These are phyloP conservation scores for Citrus medica DNA, from an alignment of 345 rosid species.

Conservation along the genomic window DNA sequence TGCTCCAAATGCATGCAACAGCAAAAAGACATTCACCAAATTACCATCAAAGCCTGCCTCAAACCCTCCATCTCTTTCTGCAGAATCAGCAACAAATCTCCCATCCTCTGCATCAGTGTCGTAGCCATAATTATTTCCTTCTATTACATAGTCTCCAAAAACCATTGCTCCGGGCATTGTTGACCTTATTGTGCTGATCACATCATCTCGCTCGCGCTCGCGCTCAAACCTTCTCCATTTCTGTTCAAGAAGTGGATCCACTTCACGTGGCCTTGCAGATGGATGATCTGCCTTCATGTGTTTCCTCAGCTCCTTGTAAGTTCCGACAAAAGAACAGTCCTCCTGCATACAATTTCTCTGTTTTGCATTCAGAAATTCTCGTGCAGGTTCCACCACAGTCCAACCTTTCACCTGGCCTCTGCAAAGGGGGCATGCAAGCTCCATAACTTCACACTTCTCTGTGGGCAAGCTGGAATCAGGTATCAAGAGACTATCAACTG, in stretches of 20 bases:
- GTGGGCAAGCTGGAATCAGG: constrained; percentile 30
- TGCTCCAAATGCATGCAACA: constrained; percentile 75
- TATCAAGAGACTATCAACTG: constrained; percentile 26
- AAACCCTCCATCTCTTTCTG: constrained; percentile 34
- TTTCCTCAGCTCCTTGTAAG: constrained; percentile 86
- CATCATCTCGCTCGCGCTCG: constrained; percentile 70
- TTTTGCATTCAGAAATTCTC: constrained; percentile 68
- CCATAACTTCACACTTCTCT: constrained; percentile 52
- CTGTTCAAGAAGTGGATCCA: constrained; percentile 79
- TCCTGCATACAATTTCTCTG: constrained; percentile 96
- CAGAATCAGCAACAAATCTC: constrained; percentile 27
- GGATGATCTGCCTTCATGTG: constrained; percentile 87
- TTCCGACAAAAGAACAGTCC: constrained; percentile 64
- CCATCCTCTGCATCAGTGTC: constrained; percentile 46
- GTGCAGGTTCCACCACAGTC: constrained; percentile 91
- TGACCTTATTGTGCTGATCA: constrained; percentile 77
- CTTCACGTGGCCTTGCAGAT: constrained; percentile 68
- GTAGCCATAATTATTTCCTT: constrained; percentile 50
- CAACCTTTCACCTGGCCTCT: constrained; percentile 98
- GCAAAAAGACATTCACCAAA: constrained; percentile 60
- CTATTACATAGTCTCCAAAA: constrained; percentile 79
- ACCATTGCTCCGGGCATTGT: constrained; percentile 89
- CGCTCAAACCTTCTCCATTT: constrained; percentile 79
- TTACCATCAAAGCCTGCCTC: constrained; percentile 57
- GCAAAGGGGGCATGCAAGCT: constrained; percentile 91